Base-by-base conservation (phyloP, 2,329 filamentous ascomycete species). In the Verticillium dahliae region DNA sequence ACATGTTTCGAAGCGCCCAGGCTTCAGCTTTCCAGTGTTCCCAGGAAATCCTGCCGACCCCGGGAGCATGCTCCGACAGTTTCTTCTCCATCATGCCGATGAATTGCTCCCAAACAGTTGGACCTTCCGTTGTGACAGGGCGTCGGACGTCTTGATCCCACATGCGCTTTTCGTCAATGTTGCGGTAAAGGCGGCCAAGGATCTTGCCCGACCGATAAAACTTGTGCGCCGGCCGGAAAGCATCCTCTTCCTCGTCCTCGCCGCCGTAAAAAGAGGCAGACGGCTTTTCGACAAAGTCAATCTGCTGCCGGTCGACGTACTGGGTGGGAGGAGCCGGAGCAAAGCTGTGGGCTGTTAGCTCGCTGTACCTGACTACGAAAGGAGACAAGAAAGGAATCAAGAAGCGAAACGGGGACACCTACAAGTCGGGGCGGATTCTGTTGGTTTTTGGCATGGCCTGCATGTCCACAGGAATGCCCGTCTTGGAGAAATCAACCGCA, bases 401-500 rank as follows among this genome's bases (percentile, higher is more conserved):
- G 13, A 52, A 5, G 56, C 27, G 27, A 31, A 31, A 31, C 1
- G 34, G 4, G 59, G 37, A 22, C 7, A 75, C 81, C 75, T 69
- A 85, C 81, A 86, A 86, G 65, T 87, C 83, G 0, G 83, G 84
- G 0, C 83, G 76, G 45, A 68, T 78, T 9, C 67, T 72, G 4
- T 70, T 72, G 11, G 73, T 61, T 18, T 65, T 73, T 0, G 79
- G 81, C 15, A 86, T 72, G 1, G 75, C 67, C 0, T 63, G 70
- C 39, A 82, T 69, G 6, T 81, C 73, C 6, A 86, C 85, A 0
- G 81, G 72, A 33, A 88, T 84, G 0, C 91, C 90, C 0, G 88
- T 90, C 72, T 92, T 91, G 3, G 88, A 90, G 67, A 90, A 92
- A 70, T 92, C 89, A 0, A 92, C 89, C 0, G 88, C 89, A 0